phyloP scores from a whole-genome alignment of 1,139 yeast genomes.

The Hansenula lynferdii region DNA sequence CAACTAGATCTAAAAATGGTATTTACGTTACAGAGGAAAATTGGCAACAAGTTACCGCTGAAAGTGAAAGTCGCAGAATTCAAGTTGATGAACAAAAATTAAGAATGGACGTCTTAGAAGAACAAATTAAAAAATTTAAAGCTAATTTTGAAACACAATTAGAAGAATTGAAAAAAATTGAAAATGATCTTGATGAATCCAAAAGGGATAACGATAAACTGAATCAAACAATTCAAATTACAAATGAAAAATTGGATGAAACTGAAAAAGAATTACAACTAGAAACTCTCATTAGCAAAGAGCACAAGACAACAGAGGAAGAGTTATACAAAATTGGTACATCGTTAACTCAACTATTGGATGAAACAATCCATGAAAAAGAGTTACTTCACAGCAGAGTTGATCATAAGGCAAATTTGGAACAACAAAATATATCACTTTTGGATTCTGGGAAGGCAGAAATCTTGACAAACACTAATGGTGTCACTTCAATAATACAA shows the following conservation, averaged over 20 bases:
- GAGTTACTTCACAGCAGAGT: conserved; percentile 17
- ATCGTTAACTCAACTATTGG: conserved; percentile 5
- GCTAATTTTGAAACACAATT: conserved; percentile 26
- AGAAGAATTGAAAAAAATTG: conserved; percentile 19
- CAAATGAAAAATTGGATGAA: conserved; percentile 21
- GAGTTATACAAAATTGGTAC: conserved; percentile 14
- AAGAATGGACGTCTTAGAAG: conserved; percentile 38
- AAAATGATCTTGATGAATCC: conserved; percentile 26
- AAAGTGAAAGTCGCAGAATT: conserved; percentile 40
- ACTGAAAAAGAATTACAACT: conserved; percentile 18
- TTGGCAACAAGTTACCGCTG: conserved; percentile 41
- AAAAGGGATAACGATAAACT: conserved; percentile 30
- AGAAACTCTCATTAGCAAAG: conserved; percentile 20
- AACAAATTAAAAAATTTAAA: conserved; percentile 33
- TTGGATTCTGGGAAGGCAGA: conserved; percentile 7
- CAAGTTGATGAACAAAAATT: conserved; percentile 43
- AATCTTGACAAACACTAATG: conserved; percentile 3
- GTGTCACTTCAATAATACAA: conserved; percentile 3
- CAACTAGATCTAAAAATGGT: conserved; percentile 62
- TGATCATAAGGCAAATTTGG: conserved; percentile 10
- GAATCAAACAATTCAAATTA: conserved; percentile 20
- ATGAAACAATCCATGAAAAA: conserved; percentile 12
- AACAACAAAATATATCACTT: conserved; percentile 10
- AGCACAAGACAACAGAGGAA: conserved; percentile 19
- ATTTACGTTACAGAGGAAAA: conserved; percentile 54